Evolutionary conservation across 306 rosid genomes (phyloP), one percentile per base, ranked within the genome.

Genomic region (Herpetospermum pedunculosum): DNA sequence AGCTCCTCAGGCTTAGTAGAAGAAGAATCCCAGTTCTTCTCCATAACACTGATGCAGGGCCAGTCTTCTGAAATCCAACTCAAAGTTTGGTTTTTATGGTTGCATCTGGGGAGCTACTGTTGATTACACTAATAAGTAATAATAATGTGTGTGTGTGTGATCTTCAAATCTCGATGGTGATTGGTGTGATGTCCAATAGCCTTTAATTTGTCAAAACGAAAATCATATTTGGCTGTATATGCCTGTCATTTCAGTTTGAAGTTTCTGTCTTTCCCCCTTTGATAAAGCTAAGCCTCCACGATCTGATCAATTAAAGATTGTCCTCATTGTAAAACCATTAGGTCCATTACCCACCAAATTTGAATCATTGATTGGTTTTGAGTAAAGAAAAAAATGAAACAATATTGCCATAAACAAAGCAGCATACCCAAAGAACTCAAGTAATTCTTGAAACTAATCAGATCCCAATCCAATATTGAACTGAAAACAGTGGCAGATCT

Each of bases 201-300:
- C 79, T 83, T 85, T 82, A 74, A 80, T 83, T 83, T 78, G 88
- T 87, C 88, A 84, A 86, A 81, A 85, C 70, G 55, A 82, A 81
- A 87, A 80, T 82, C 44, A 47, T 75, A 80, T 87, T 85, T 91
- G 92, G 86, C 76, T 43, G 71, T 82, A 76, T 76, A 72, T 82
- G 77, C 76, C 81, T 80, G 92, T 90, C 95, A 78, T 81, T 40
- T 88, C 90, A 76, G 23, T 76, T 38, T 63, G 69, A 71, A 67
- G 48, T 6, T 60, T 75, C 72, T 52, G 64, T 57, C 26, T 72
- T 77, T 76, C 74, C 59, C 29, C n/a, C 69, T 11, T 12, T 69
- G 72, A 81, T 84, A 76, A 70, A 81, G 77, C 60, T 38, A 74
- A 82, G 11, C 23, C 37, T 71, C 50, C 38, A 67, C 21, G 74